Evolutionary conservation across 179 eudicot genomes (phyloP).

Genomic region (Silene vulgaris): DNA sequence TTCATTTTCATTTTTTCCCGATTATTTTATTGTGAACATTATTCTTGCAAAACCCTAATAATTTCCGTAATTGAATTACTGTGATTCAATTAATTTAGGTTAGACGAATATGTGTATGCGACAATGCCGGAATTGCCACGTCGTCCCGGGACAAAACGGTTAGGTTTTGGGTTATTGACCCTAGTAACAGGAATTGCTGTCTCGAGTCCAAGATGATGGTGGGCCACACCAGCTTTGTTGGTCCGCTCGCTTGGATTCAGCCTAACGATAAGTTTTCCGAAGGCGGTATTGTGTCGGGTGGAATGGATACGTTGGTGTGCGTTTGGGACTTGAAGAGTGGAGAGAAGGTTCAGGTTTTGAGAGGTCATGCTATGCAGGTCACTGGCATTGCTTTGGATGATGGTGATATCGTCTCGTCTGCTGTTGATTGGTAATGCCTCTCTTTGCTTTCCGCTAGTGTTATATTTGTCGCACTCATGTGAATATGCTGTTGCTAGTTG

Average conservation of each 20-base stretch:
- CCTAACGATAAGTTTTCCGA: constrained; percentile 66
- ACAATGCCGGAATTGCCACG: constrained; percentile 71
- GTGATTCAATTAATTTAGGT: constrained; percentile 36
- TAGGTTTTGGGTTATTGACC: constrained; percentile 67
- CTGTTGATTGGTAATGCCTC: constrained; percentile 61
- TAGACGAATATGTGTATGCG: constrained; percentile 81
- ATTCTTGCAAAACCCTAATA: constrained; percentile 1
- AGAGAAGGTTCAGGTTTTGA: constrained; percentile 50
- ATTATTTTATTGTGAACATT: neutral
- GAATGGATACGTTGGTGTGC: constrained; percentile 75
- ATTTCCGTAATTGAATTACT: neutral
- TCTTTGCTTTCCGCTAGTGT: too few species aligned
- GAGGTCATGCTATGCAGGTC: constrained; percentile 77
- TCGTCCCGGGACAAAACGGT: constrained; percentile 82
- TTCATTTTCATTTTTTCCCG: neutral
- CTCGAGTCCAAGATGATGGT: constrained; percentile 46
- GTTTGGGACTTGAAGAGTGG: constrained; percentile 79
- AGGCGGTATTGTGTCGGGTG: constrained; percentile 85
- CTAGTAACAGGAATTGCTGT: constrained; percentile 31
- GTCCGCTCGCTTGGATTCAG: constrained; percentile 76
- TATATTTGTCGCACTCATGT: too few species aligned
- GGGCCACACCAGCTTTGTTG: constrained; percentile 92
- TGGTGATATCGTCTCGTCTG: constrained; percentile 60
- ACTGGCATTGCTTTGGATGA: constrained; percentile 76
- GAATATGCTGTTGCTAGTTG: too few species aligned